Conservation (phyloP, 179 eudicot genomes). For the Corrigiola litoralis region DNA sequence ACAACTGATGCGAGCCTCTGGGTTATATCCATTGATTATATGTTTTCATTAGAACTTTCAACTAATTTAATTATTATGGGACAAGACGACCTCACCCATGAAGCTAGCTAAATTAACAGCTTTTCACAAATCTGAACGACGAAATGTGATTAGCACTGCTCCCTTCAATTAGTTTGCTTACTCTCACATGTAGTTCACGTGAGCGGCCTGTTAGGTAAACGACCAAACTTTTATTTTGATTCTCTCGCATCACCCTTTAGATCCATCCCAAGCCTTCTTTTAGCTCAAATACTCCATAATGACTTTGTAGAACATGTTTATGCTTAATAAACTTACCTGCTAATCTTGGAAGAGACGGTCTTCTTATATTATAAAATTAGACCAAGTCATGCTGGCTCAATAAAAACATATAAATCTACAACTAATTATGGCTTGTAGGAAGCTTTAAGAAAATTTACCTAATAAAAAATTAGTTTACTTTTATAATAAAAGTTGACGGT, state of each 20-base stretch:
- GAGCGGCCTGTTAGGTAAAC: conserved; percentile 12
- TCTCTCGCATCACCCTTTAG: background rate
- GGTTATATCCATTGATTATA: background rate
- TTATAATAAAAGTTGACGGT: no score
- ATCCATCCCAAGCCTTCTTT: background rate
- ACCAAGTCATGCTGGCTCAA: no score
- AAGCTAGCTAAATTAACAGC: background rate
- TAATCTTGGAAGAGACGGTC: no score
- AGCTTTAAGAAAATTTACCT: no score
- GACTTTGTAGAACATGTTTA: no score
- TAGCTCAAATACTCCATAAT: no score
- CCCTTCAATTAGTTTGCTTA: background rate
- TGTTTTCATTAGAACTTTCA: background rate
- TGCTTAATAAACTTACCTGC: no score
- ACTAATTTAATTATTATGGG: background rate
- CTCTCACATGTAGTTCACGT: conserved; percentile 14
- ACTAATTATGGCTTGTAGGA: no score
- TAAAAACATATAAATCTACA: no score
- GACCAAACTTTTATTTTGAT: conserved; percentile 7
- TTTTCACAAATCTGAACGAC: no score
- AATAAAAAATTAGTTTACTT: no score
- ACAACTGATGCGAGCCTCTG: background rate
- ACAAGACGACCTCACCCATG: background rate
- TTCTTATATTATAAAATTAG: no score
- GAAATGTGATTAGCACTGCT: background rate